phyloP scores from a whole-genome alignment of 176 grass and related monocot genomes.

The Dendrocalamus sinicus region DNA sequence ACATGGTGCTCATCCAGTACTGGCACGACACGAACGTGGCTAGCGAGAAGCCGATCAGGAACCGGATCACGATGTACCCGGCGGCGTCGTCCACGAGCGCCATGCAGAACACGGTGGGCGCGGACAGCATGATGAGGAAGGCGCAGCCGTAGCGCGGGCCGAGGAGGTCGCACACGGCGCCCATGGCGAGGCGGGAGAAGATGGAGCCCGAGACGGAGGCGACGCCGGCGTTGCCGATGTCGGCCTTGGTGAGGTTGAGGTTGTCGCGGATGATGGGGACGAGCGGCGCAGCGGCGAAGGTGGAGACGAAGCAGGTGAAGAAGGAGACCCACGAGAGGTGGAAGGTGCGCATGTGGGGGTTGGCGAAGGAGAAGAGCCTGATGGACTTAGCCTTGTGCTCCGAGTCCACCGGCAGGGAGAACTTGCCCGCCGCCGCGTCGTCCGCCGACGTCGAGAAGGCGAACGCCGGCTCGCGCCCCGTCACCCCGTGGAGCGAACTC shows the following conservation, averaged over 20 bases:
- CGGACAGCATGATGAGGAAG: constrained; percentile 79
- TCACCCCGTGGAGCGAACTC: constrained; percentile 70
- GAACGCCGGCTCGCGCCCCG: constrained; percentile 60
- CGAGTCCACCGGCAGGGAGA: constrained; percentile 76
- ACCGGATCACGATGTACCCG: constrained; percentile 63
- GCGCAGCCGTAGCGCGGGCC: constrained; percentile 83
- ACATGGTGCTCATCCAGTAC: constrained; percentile 98
- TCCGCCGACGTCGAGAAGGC: constrained; percentile 46
- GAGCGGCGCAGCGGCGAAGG: constrained; percentile 65
- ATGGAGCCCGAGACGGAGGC: constrained; percentile 88
- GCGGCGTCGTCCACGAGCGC: constrained; percentile 49
- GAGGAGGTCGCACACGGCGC: constrained; percentile 72
- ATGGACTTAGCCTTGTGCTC: constrained; percentile 83
- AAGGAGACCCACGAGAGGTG: constrained; percentile 94
- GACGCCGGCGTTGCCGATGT: constrained; percentile 87
- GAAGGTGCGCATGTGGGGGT: constrained; percentile 79
- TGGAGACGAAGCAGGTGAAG: constrained; percentile 95
- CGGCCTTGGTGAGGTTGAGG: constrained; percentile 64
- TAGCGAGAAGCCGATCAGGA: constrained; percentile 82
- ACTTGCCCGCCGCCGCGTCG: constrained; percentile 32
- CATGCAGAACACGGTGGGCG: constrained; percentile 86
- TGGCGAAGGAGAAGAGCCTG: constrained; percentile 69
- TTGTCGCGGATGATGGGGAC: constrained; percentile 90
- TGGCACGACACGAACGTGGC: constrained; percentile 89
- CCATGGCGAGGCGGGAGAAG: constrained; percentile 88